Percentiles rank a stretch among this genome's conserved stretches.
phyloP scores from a whole-genome alignment of 2,329 filamentous ascomycete genomes.

The Colletotrichum sp. region DNA sequence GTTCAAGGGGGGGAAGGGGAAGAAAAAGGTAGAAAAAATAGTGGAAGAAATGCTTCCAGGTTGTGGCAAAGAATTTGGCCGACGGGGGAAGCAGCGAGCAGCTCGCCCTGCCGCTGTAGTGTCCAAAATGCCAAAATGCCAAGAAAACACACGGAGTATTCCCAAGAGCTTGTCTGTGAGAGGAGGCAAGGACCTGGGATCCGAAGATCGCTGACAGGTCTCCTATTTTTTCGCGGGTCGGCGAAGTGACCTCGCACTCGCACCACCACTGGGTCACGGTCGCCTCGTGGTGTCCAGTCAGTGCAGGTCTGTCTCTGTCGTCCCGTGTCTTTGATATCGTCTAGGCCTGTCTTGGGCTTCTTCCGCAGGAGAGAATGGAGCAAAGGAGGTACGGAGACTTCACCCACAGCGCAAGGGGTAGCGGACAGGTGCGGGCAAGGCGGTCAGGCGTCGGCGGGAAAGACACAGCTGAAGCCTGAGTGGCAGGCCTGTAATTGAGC shows the following conservation, averaged over 20 bases:
- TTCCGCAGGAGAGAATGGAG: not conserved
- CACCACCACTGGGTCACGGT: not conserved
- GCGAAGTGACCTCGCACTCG: not conserved
- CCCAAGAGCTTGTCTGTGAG: not conserved
- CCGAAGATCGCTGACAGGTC: not conserved
- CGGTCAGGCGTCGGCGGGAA: not conserved
- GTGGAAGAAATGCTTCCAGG: not conserved
- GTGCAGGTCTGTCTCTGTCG: not conserved
- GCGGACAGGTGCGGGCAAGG: not conserved
- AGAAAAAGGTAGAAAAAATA: not conserved
- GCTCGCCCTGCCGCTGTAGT: not conserved
- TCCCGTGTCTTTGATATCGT: not conserved
- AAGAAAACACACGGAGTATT: not conserved
- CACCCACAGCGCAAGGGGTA: not conserved
- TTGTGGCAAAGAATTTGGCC: slow-evolving; percentile 6
- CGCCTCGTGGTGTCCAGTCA: not conserved
- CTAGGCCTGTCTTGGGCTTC: slow-evolving; percentile 5
- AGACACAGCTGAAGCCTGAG: not conserved
- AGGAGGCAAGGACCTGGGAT: not conserved
- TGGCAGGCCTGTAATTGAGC: slow-evolving; percentile 1
- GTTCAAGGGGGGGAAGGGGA: not conserved
- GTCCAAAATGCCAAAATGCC: not conserved
- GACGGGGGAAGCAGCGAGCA: not conserved
- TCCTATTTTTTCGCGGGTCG: not conserved
- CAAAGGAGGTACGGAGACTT: not conserved